Base-by-base conservation (phyloP, 768 basidiomycete genomes). In the Agaricus subrufescens region DNA sequence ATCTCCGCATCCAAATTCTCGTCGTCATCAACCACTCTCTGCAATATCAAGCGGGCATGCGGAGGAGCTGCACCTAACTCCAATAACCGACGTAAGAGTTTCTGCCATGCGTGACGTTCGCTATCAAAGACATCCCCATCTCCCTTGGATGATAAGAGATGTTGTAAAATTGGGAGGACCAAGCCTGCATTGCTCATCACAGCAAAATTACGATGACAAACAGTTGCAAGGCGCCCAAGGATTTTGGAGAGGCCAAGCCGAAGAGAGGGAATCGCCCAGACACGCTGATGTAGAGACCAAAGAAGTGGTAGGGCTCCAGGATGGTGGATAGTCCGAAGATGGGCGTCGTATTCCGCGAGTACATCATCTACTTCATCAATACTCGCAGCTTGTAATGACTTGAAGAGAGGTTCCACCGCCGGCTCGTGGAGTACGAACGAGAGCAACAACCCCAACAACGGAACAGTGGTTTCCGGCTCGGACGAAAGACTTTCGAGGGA, bases 11-110 rank as follows among this genome's bases (percentile, higher is more conserved):
- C 83, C 26, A 91, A 66, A 0, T 71, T 73, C 12, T 78, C 76
- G 52, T 81, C 75, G 1, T 69, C 72, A 40, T 67, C 71, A 46
- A 86, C 73, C 0, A 77, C 76, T 27, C 72, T 74, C 60, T 86
- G 82, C 53, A 94, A 84, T 39, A 93, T 78, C 10, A 65, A 63
- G 45, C 86, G 72, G n/a, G 82, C 82, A 31, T 91, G 86, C 8
- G 75, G 71, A 0, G 85, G 83, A 3, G 79, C 83, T 0, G 84
- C 78, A 1, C 91, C 89, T 73, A 92, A 84, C 60, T 93, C 89
- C 38, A 92, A 71, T 19, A 93, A 65, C n/a, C 81, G 75, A 50
- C 83, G 75, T 23, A 90, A 66, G 0, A 92, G 74, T 65, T 85
- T 88, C 62, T 80, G 79, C 38, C 85, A 65, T 2, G 84, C 64